These are phyloP conservation scores for Aspergillus aculeatus DNA, from an alignment of 2,329 filamentous ascomycete species.

Conservation along the genomic window DNA sequence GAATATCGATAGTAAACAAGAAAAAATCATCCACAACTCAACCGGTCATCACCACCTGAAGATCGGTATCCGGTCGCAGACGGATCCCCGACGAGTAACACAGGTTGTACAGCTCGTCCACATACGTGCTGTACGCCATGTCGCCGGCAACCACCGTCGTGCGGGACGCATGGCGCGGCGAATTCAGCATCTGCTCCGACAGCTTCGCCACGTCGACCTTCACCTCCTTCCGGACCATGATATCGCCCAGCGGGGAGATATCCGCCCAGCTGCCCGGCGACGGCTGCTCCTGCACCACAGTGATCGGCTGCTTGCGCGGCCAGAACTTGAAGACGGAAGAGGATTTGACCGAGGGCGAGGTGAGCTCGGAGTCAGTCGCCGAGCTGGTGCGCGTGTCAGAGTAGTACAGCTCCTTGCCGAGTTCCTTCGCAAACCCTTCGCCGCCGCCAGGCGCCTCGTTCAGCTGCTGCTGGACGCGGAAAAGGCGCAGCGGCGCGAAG, in stretches of 20 bases:
- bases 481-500: constrained; percentile 64
- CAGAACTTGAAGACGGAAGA: constrained; percentile 26
- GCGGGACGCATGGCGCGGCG: constrained; percentile 20
- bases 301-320: constrained; percentile 16
- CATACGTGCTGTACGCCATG: constrained; percentile 40
- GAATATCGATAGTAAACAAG: background rate
- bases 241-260: constrained; percentile 50
- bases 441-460: constrained; percentile 56
- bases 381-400: constrained; percentile 30
- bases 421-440: constrained; percentile 58
- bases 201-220: constrained; percentile 50
- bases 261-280: constrained; percentile 26
- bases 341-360: constrained; percentile 17
- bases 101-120: constrained; percentile 47
- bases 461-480: constrained; percentile 65
- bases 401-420: constrained; percentile 61
- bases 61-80: constrained; percentile 24
- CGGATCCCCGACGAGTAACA: constrained; percentile 33
- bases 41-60: constrained; percentile 10
- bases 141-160: constrained; percentile 29
- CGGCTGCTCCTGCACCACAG: background rate
- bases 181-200: constrained; percentile 21
- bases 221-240: constrained; percentile 63
- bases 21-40: background rate
- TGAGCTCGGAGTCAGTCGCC: constrained; percentile 24